Percentiles rank a stretch among this genome's conserved stretches.
These are phyloP conservation scores for Penicillium sp. DNA, from an alignment of 2,329 filamentous ascomycete genomes.

Conservation along the genomic window DNA sequence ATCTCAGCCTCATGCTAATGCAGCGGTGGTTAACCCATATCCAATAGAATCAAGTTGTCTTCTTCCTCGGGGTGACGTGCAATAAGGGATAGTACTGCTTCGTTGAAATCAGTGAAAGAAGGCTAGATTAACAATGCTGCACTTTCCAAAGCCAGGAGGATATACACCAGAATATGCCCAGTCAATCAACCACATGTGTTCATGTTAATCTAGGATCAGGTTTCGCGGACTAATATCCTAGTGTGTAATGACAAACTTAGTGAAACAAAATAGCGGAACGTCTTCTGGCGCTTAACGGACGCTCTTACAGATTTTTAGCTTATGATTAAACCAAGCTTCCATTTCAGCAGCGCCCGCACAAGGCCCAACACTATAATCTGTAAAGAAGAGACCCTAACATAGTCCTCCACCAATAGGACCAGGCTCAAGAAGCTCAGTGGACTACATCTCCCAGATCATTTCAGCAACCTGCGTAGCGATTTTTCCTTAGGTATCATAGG, in stretches of 20 bases:
- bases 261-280: constrained; percentile 24
- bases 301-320: constrained; percentile 32
- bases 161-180: constrained; percentile 33
- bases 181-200: constrained; percentile 7
- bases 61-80: constrained; percentile 28
- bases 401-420: constrained; percentile 28
- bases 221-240: constrained; percentile 32
- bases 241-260: constrained; percentile 28
- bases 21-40: constrained; percentile 29
- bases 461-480: constrained; percentile 1
- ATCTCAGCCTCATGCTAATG: constrained; percentile 21
- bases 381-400: constrained; percentile 32
- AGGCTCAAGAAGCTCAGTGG: constrained; percentile 9
- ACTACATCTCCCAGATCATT: constrained; percentile 5
- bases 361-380: constrained; percentile 33
- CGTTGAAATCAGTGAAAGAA: constrained; percentile 31
- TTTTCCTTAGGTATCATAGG: not conserved
- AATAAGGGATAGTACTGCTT: constrained; percentile 27
- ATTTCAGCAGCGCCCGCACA: constrained; percentile 27
- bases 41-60: constrained; percentile 28
- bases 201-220: constrained; percentile 25
- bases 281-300: constrained; percentile 22
- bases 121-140: constrained; percentile 24
- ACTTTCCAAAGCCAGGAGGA: constrained; percentile 32
- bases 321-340: constrained; percentile 34